Evolutionary conservation across 164 flowering plant genomes (phyloP), one percentile per base, ranked within the genome.

Genomic region (Chimonanthus praecox): DNA sequence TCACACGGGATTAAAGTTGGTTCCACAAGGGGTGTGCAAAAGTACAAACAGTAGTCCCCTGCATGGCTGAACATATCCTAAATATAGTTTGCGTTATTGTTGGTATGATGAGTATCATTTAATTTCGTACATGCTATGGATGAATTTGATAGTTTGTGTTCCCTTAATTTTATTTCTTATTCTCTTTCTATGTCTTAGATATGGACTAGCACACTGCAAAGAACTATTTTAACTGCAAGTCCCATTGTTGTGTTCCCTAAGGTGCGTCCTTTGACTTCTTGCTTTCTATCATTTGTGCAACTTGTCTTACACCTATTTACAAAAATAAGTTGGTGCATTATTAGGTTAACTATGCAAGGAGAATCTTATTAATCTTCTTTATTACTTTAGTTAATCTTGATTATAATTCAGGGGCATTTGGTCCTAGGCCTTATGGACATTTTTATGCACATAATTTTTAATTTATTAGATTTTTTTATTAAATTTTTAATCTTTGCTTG

Each of bases 191-290:
- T 82, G 67, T 58, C 61, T 20, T 73, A 96, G 99, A 94, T 96
- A 80, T 96, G 99, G 99, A 96, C 99, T 9, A 96, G 98, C 87
- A 96, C 99, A 48, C 79, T 96, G 80, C 98, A 96, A 83, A 87
- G 99, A 80, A 85, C 98, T 65, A 90, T 94, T 72, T 60, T 96
- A 74, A 93, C n/a, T 16, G 99, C 99, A 71, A 88, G 85, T 78
- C 91, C 93, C 10, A 90, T 96, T 78, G 92, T 75, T 79, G 98
- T 94, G 77, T 94, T 96, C 77, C 99, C 99, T 3, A 93, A 96
- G 99, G 99, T 95, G 63, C 63, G 82, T 70, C 44, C 47, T 47
- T 15, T 21, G 21, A 46, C 7, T 46, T n/a, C 47, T 13, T 21
- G 33, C 67, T 51, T 54, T 69, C 7, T 69, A 50, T 46, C 33